Evolutionary conservation across 805 yeast species (phyloP), one percentile per base, ranked within the genome.

Genomic region (Wickerhamiella domercqiae): DNA sequence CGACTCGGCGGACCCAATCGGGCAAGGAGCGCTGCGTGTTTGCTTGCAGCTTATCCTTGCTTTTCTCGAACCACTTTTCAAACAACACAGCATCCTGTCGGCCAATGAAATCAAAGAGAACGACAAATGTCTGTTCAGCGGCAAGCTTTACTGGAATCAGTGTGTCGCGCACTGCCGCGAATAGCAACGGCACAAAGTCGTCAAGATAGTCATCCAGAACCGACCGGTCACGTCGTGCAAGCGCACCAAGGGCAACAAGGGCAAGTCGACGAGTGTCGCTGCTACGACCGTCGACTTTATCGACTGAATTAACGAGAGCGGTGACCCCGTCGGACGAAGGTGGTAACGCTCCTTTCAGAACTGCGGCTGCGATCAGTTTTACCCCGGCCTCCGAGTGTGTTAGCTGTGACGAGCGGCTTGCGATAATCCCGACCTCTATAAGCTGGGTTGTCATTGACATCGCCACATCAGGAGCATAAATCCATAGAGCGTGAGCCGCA

Each of bases 1-100:
- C 96, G 21, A 87, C 94, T 59, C 98, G 73, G 61, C 73, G 79
- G 2, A 93, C 78, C 57, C 82, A 87, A 51, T 87, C 98, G 18
- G 78, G 72, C 45, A 87, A 67, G 0, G 94, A 79, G 57, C 97
- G 71, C 9, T 61, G 54, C 33, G 44, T 34, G 4, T 47, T 42
- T 7, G 43, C 43, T 6, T 47, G 46, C 20, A 52, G 32, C 2
- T 36, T 31, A 39, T 63, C 56, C 13, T 62, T 53, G 1, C 56
- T 49, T 1, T 48, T 38, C 3, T 38, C 48, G 39, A 79, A 69
- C 95, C 95, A 87, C 7, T 50, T 49, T 38, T 67, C 68, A 61
- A 81, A 83, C 19, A 58, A 53, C 1, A 44, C 56, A 60, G 68
- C 54, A 16, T 64, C 61, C 7, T 61, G 69, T 4, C 50, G 51